Evolutionary conservation across 2,329 filamentous ascomycete species (phyloP).

Genomic region (Nemania abortiva): DNA sequence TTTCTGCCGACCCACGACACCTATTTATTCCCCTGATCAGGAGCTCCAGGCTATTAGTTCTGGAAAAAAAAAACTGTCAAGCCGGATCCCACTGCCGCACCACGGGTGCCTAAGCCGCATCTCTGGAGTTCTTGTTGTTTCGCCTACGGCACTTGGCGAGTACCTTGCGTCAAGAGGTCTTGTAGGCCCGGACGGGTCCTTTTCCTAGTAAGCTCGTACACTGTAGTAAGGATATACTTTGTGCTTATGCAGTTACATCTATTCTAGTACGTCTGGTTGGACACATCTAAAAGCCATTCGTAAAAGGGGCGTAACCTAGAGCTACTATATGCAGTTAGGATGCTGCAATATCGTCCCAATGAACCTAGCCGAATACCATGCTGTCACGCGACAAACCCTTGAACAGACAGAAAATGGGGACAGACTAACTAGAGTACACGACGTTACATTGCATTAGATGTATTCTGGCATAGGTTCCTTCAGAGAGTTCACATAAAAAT

Average conservation of each 20-base stretch:
- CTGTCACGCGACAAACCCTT: conserved; percentile 6
- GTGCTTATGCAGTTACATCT: conserved; percentile 18
- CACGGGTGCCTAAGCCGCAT: background rate
- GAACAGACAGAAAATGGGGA: background rate
- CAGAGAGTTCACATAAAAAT: background rate
- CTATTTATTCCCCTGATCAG: conserved; percentile 23
- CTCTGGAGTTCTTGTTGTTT: background rate
- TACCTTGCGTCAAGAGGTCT: background rate
- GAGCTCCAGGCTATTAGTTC: background rate
- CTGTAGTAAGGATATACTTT: conserved; percentile 18
- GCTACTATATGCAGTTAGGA: too few relatives aligned
- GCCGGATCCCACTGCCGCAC: background rate
- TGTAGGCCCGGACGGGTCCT: background rate
- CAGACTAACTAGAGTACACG: background rate
- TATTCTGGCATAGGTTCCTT: background rate
- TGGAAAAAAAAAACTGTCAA: background rate
- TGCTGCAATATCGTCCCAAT: conserved; percentile 18
- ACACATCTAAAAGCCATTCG: too few relatives aligned
- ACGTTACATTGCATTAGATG: conserved; percentile 3
- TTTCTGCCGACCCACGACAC: conserved; percentile 3
- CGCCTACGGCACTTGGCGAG: conserved; percentile 1
- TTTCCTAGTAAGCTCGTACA: background rate
- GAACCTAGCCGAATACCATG: conserved; percentile 20
- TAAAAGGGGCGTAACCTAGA: too few relatives aligned
- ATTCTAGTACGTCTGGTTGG: conserved; percentile 25